Evolutionary conservation across 331 rosid species (phyloP).

Genomic region (Quercus tomentella): DNA sequence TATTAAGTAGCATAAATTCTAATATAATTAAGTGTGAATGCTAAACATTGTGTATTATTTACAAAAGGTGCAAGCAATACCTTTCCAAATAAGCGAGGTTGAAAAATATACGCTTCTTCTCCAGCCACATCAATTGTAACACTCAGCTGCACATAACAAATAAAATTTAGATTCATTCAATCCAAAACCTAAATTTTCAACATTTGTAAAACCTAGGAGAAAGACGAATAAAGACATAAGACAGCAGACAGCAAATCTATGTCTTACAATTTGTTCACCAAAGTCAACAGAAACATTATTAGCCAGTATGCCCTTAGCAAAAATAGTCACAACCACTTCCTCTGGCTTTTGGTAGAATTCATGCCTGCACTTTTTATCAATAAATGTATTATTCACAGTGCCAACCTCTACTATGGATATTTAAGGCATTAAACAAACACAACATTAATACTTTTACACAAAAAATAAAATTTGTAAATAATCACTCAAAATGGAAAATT

Average conservation of each 20-base stretch:
- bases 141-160: slow-evolving; percentile 50
- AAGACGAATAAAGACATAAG: background rate
- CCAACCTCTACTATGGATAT: background rate
- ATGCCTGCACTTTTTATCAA: slow-evolving; percentile 48
- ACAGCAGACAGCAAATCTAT: slow-evolving; percentile 10
- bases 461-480: background rate
- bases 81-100: slow-evolving; percentile 81
- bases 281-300: slow-evolving; percentile 54
- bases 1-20: background rate
- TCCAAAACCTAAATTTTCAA: background rate
- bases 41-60: background rate
- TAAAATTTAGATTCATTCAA: background rate
- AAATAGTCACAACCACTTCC: slow-evolving; percentile 74
- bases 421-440: background rate
- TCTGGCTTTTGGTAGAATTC: slow-evolving; percentile 81
- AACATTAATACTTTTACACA: background rate
- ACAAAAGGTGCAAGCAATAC: slow-evolving; percentile 29
- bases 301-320: slow-evolving; percentile 71
- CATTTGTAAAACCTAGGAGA: background rate
- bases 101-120: slow-evolving; percentile 61
- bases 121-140: slow-evolving; percentile 57
- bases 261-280: slow-evolving; percentile 92
- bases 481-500: background rate
- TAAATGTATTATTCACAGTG: background rate
- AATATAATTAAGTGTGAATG: background rate